Evolutionary conservation across 306 rosid species (phyloP).

Genomic region (Inga leiocalycina): DNA sequence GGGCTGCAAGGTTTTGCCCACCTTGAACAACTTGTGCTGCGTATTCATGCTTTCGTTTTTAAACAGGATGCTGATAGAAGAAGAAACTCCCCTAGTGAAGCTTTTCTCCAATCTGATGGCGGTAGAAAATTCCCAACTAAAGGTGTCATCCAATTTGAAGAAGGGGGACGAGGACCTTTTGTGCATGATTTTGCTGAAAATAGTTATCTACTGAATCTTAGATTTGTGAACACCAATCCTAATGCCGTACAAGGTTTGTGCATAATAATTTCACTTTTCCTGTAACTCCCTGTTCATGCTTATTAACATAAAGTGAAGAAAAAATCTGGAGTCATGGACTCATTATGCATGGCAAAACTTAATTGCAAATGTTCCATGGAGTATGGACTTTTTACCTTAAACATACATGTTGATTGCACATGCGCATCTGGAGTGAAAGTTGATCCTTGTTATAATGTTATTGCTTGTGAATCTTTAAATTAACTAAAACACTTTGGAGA

Average conservation of each 20-base stretch:
- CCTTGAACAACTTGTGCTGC: background rate
- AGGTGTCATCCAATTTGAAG: conserved; percentile 54
- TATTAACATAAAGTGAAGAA: conserved; percentile 13
- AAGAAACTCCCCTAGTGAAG: conserved; percentile 55
- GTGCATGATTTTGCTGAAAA: conserved; percentile 91
- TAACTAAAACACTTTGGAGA: conserved; percentile 10
- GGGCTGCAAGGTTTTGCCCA: background rate
- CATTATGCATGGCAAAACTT: conserved; percentile 11
- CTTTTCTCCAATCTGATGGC: conserved; percentile 47
- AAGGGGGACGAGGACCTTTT: conserved; percentile 72
- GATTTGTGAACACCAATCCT: conserved; percentile 63
- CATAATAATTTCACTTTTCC: background rate
- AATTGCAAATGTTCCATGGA: background rate
- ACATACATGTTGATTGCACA: background rate
- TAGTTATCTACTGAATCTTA: conserved; percentile 69
- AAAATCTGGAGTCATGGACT: conserved; percentile 10
- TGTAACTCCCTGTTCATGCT: background rate
- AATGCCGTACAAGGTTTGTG: conserved; percentile 50
- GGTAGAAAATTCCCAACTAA: conserved; percentile 53
- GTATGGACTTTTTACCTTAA: background rate
- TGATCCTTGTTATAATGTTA: background rate
- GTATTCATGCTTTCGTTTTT: conserved; percentile 35
- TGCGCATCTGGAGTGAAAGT: conserved; percentile 1
- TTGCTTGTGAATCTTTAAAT: background rate
- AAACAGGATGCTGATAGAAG: conserved; percentile 69